Conservation (phyloP, 1,284 basidiomycete species). For the Hypsizygus ulmarius region DNA sequence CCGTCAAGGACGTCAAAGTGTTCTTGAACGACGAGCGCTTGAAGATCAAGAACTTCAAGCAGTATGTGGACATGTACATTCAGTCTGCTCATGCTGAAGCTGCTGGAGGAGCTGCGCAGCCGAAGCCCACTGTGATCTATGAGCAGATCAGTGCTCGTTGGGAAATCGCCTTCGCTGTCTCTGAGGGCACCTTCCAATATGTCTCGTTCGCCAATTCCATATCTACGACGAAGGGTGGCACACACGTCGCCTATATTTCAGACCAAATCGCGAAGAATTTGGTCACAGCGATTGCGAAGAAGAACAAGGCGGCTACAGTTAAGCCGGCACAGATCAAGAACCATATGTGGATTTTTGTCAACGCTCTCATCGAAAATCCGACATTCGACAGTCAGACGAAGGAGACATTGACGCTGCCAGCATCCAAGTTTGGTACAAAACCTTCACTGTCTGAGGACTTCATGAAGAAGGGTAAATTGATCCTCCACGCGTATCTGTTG, state of each 20-base stretch:
- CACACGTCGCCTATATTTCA: constrained; percentile 86
- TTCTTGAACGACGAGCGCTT: constrained; percentile 90
- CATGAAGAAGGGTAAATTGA: constrained; percentile 84
- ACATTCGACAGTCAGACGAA: constrained; percentile 99
- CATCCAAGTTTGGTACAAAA: constrained; percentile 90
- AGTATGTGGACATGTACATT: constrained; percentile 96
- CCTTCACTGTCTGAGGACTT: constrained; percentile 87
- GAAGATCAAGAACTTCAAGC: constrained; percentile 95
- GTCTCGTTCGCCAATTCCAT: constrained; percentile 99
- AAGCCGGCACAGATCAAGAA: constrained; percentile 94
- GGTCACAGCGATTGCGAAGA: constrained; percentile 84
- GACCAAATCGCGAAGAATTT: constrained; percentile 89
- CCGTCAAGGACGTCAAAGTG: constrained; percentile 91
- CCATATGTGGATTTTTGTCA: constrained; percentile 99
- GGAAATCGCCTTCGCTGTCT: constrained; percentile 96
- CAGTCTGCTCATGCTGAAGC: constrained; percentile 68
- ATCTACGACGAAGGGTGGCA: constrained; percentile 95
- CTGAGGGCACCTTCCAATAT: constrained; percentile 88
- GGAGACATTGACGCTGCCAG: constrained; percentile 88
- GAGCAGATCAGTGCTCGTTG: constrained; percentile 82
- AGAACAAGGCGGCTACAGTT: constrained; percentile 93
- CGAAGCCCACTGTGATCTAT: constrained; percentile 81
- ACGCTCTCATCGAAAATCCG: constrained; percentile 95
- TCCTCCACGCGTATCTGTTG: background rate
- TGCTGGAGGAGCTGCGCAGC: constrained; percentile 67